Evolutionary conservation across 2,329 filamentous ascomycete species (phyloP).

Genomic region (Conoideocrella luteorostrata): DNA sequence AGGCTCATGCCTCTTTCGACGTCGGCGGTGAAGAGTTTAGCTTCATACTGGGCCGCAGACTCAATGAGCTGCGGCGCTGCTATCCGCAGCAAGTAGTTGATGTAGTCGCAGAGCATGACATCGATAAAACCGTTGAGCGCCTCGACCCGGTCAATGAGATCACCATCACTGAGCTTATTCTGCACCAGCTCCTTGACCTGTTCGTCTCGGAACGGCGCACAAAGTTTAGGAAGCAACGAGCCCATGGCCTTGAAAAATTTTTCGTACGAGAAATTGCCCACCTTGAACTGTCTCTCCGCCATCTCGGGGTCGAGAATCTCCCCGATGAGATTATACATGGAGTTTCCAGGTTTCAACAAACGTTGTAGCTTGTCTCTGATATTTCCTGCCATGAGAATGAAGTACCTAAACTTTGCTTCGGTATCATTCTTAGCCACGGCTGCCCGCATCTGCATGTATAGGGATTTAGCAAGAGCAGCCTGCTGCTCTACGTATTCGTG

Average conservation of each 20-base stretch:
- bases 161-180: conserved; percentile 51
- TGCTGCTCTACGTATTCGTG: conserved; percentile 54
- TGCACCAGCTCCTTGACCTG: conserved; percentile 64
- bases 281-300: conserved; percentile 60
- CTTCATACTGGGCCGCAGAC: conserved; percentile 66
- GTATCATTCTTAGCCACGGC: conserved; percentile 61
- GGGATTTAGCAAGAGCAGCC: conserved; percentile 38
- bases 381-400: conserved; percentile 63
- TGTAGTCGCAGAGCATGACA: conserved; percentile 71
- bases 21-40: conserved; percentile 62
- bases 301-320: conserved; percentile 70
- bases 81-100: conserved; percentile 71
- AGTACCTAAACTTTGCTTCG: conserved; percentile 60
- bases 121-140: conserved; percentile 71
- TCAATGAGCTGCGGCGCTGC: conserved; percentile 66
- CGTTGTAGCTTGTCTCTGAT: conserved; percentile 67
- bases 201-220: conserved; percentile 72
- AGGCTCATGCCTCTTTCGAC: conserved; percentile 49
- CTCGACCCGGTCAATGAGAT: conserved; percentile 70
- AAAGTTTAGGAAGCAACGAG: conserved; percentile 68
- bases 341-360: conserved; percentile 62
- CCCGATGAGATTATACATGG: conserved; percentile 67
- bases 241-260: conserved; percentile 75
- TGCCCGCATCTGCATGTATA: conserved; percentile 53
- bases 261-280: conserved; percentile 73